phyloP scores from a whole-genome alignment of 2,329 filamentous ascomycete species.

The Fusarium nanum region DNA sequence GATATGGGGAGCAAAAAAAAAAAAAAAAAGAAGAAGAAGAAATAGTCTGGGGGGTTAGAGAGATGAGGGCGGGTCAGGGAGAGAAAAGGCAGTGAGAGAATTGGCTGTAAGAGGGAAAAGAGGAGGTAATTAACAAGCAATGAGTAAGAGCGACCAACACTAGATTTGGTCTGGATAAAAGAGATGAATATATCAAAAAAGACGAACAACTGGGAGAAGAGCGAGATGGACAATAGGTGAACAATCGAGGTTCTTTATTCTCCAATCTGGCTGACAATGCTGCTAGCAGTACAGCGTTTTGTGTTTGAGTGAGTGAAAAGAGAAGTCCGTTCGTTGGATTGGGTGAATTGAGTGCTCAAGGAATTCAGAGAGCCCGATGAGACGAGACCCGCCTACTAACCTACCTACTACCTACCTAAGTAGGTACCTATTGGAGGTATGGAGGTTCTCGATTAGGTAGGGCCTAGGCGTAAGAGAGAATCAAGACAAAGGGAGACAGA shows the following conservation, averaged over 20 bases:
- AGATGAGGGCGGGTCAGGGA: neutral
- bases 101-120: slow-evolving; percentile 1
- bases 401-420: too few relatives aligned
- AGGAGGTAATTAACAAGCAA: slow-evolving; percentile 11
- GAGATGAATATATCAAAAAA: slow-evolving; percentile 2
- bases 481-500: slow-evolving; percentile 6
- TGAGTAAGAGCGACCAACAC: slow-evolving; percentile 4
- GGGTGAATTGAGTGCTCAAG: neutral
- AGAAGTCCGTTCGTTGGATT: neutral
- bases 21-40: neutral
- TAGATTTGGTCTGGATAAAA: slow-evolving; percentile 10
- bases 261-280: neutral
- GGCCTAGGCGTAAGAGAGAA: neutral
- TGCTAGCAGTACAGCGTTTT: slow-evolving; percentile 10
- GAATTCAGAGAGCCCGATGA: neutral
- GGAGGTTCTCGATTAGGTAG: neutral
- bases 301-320: slow-evolving; percentile 1
- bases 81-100: neutral
- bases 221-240: slow-evolving; percentile 17
- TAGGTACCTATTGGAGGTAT: too few relatives aligned
- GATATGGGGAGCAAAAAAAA: neutral
- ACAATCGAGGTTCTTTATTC: slow-evolving; percentile 28
- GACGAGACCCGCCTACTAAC: slow-evolving; percentile 6
- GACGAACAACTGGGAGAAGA: slow-evolving; percentile 9
- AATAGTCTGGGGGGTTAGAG: slow-evolving; percentile 3